Base-by-base conservation (phyloP, 2,329 filamentous ascomycete genomes). In the Nakataea oryzae region DNA sequence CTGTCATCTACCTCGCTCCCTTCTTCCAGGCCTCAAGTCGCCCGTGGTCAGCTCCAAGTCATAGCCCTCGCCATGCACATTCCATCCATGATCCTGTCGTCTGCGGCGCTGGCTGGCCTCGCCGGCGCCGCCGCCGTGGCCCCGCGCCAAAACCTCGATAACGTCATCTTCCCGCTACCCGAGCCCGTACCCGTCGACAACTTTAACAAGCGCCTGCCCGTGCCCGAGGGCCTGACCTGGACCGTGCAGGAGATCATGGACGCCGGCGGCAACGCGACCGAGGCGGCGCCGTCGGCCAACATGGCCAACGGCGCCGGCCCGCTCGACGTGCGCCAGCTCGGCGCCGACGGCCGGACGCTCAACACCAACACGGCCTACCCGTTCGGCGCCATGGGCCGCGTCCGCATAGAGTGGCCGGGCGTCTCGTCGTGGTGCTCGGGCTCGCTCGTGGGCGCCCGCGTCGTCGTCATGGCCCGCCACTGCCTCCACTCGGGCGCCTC, bases 371-470 rank as follows among this genome's bases (percentile, higher is more conserved):
- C 24, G 7, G 29, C n/a, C 24, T 63, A 63, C 21, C 58, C 62
- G 4, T 63, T 60, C 34, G 28, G 27, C 30, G 62, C 62, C 17
- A 60, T 61, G 58, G 62, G 62, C 17, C 58, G 62, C 11, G 3
- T 63, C n/a, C 58, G 34, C 7, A n/a, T 29, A 26, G 29, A 11
- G 24, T 13, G 26, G 24, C n/a, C 34, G 28, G 41, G 61, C 32
- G 32, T 13, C 27, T 32, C 17, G 41, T 54, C 58, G 27, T 60
- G 58, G 58, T 60, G 61, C 61, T 59, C 56, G 14, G 61, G 28
- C 34, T 54, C 56, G 14, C 41, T 59, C 11, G 54, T 62, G 28
- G 61, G 61, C 14, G 24, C 56, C 7, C 61, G 61, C 57, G 32
- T 54, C 47, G 54, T 59, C 41, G 28, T 54, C 8, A 59, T 54